A percentile compares a stretch with the other conserved stretches of the same genome.
Conservation (phyloP, 1,284 basidiomycete genomes). For the Papiliotrema nemorosa region DNA sequence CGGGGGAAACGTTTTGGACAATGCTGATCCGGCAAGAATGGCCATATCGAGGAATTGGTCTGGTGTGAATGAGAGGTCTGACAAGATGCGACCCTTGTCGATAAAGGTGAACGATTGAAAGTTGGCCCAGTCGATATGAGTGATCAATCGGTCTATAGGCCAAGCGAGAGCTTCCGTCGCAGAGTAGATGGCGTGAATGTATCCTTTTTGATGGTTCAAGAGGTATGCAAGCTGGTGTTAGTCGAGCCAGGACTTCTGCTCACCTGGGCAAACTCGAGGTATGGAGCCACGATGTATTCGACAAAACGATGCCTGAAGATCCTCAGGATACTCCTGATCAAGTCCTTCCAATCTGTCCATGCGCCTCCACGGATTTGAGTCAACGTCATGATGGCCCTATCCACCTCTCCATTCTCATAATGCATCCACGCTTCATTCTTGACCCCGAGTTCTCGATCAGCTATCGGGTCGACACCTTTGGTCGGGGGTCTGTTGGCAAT, state of each 20-base stretch:
- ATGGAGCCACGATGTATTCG: constrained; percentile 94
- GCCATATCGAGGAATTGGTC: constrained; percentile 95
- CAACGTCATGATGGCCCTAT: constrained; percentile 76
- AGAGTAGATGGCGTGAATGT: constrained; percentile 92
- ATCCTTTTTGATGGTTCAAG: constrained; percentile 85
- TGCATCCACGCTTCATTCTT: constrained; percentile 75
- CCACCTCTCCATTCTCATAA: constrained; percentile 85
- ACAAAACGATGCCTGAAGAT: constrained; percentile 94
- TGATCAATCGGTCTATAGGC: constrained; percentile 87
- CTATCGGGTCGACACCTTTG: constrained; percentile 64
- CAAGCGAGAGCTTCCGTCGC: constrained; percentile 88
- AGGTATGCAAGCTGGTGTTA: constrained; percentile 77
- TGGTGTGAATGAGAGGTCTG: constrained; percentile 70
- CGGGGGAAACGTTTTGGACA: constrained; percentile 83
- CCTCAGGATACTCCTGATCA: constrained; percentile 86
- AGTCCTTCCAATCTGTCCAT: constrained; percentile 67
- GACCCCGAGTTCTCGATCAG: constrained; percentile 38
- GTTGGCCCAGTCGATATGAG: constrained; percentile 70
- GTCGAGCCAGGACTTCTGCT: neutral
- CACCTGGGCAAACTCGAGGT: constrained; percentile 90
- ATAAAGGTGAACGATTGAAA: constrained; percentile 75
- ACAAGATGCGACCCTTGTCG: constrained; percentile 72
- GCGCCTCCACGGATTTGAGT: constrained; percentile 64
- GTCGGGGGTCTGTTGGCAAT: constrained; percentile 53
- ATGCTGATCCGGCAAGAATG: constrained; percentile 86